A percentile compares a stretch with the other conserved stretches of the same genome.
phyloP scores from a whole-genome alignment of 2,329 filamentous ascomycete species.

The Bipolaris victoriae region DNA sequence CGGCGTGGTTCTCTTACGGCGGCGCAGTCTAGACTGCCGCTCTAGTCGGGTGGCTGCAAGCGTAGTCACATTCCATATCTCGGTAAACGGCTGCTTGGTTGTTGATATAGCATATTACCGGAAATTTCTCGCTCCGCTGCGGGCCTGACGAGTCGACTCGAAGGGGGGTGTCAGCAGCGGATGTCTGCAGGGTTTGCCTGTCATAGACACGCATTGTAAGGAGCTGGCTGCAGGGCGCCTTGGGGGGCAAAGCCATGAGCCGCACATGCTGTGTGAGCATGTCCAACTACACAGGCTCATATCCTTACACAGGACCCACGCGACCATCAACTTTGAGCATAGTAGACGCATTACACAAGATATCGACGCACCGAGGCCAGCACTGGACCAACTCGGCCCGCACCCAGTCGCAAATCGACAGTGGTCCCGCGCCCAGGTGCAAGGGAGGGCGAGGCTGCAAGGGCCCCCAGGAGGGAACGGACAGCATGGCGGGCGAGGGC shows the following conservation, averaged over 20 bases:
- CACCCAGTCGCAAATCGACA: constrained; percentile 47
- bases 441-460: constrained; percentile 27
- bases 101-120: constrained; percentile 23
- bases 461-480: constrained; percentile 20
- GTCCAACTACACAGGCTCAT: constrained; percentile 6
- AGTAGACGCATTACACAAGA: constrained; percentile 7
- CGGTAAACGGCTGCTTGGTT: constrained; percentile 21
- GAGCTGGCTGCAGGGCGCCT: constrained; percentile 22
- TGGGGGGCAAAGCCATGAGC: constrained; percentile 16
- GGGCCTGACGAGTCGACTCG: constrained; percentile 18
- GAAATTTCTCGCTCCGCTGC: constrained; percentile 41
- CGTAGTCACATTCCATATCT: constrained; percentile 22
- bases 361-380: constrained; percentile 21
- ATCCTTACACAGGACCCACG: constrained; percentile 4
- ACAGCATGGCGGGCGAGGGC: constrained; percentile 24
- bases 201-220: constrained; percentile 19
- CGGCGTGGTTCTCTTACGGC: constrained; percentile 25
- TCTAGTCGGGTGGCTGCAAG: constrained; percentile 17
- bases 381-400: constrained; percentile 42
- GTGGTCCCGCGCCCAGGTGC: constrained; percentile 22
- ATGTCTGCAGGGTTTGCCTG: constrained; percentile 28
- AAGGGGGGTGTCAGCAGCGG: constrained; percentile 9
- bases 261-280: constrained; percentile 14
- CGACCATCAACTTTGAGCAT: constrained; percentile 9
- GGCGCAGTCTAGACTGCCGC: constrained; percentile 26